These are phyloP conservation scores for Suillus subalutaceus DNA, from an alignment of 768 basidiomycete genomes.

Conservation along the genomic window DNA sequence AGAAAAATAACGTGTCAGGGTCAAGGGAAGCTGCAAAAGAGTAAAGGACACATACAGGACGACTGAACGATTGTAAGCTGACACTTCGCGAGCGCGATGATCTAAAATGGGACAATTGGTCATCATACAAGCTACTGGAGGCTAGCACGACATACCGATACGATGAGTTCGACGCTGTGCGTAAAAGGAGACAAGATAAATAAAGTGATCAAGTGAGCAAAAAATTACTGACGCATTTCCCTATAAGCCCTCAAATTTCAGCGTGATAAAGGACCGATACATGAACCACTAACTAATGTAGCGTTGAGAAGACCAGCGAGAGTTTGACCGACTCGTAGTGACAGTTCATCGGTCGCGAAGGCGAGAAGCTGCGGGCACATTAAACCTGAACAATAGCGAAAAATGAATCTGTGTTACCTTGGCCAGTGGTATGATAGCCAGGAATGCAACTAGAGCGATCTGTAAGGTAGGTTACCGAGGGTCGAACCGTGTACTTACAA, in stretches of 20 bases:
- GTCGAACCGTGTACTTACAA: slow-evolving; percentile 47
- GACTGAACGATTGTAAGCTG: slow-evolving; percentile 82
- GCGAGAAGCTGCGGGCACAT: slow-evolving; percentile 58
- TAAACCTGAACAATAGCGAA: neutral
- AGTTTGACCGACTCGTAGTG: slow-evolving; percentile 81
- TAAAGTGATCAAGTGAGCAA: neutral
- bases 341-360: slow-evolving; percentile 88
- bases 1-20: neutral
- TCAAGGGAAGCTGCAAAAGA: neutral
- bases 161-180: slow-evolving; percentile 58
- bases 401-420: slow-evolving; percentile 46
- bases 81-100: slow-evolving; percentile 80
- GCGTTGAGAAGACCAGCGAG: slow-evolving; percentile 85
- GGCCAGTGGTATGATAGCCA: slow-evolving; percentile 86
- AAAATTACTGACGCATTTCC: slow-evolving; percentile 32
- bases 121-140: neutral
- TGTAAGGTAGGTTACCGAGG: neutral
- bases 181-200: neutral
- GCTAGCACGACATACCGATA: slow-evolving; percentile 57
- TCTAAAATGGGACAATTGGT: slow-evolving; percentile 41
- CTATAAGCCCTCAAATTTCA: slow-evolving; percentile 14
- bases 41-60: slow-evolving; percentile 47
- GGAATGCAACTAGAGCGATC: slow-evolving; percentile 61
- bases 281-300: slow-evolving; percentile 59
- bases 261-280: neutral